These are phyloP conservation scores for Pugionium dolabratum DNA, from an alignment of 345 rosid species.

Conservation along the genomic window DNA sequence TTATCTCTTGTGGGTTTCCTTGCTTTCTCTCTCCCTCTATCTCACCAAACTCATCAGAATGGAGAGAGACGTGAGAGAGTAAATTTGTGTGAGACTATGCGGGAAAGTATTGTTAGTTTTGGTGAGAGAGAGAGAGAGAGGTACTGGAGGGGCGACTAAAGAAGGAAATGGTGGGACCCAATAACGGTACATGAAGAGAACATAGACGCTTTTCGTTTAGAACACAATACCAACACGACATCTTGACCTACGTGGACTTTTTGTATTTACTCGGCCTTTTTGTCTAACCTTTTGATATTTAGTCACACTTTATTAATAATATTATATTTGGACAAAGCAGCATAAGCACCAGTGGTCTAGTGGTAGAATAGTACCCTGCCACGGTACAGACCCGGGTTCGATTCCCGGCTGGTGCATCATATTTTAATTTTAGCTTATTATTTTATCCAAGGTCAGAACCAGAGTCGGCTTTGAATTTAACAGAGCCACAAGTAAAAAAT, in stretches of 20 bases:
- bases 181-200: constrained; percentile 42
- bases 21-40: constrained; percentile 15
- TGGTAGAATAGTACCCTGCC: constrained; percentile 69
- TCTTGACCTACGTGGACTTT: constrained; percentile 45
- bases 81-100: neutral
- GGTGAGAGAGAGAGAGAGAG: constrained; percentile 8
- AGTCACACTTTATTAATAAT: no score
- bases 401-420: constrained; percentile 67
- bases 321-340: no score
- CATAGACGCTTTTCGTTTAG: constrained; percentile 42
- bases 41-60: constrained; percentile 20
- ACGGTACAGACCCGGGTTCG: constrained; percentile 80
- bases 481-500: no score
- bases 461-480: no score
- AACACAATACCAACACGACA: constrained; percentile 42
- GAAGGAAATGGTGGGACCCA: constrained; percentile 32
- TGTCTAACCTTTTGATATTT: no score
- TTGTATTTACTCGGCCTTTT: neutral
- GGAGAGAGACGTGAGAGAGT: constrained; percentile 10
- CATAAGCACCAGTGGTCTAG: constrained; percentile 50
- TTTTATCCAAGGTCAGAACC: no score
- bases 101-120: neutral
- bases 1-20: constrained; percentile 1
- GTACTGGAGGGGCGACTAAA: constrained; percentile 23
- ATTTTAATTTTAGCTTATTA: no score